These are phyloP conservation scores for Aspergillus felis DNA, from an alignment of 2,329 filamentous ascomycete species.

Conservation along the genomic window DNA sequence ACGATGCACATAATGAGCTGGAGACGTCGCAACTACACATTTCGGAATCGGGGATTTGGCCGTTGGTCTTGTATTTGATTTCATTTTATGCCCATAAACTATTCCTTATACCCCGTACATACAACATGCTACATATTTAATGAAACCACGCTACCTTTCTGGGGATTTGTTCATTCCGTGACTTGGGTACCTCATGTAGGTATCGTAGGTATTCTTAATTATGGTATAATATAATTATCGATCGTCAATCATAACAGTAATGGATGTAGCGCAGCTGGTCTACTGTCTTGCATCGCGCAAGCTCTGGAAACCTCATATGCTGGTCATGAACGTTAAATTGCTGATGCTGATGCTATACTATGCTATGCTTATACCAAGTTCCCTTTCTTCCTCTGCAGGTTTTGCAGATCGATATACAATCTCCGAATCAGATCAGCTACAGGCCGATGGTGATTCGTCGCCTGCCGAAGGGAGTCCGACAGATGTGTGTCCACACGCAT, in stretches of 20 bases:
- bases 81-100: neutral
- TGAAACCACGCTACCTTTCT: neutral
- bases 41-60: neutral
- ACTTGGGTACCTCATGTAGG: too few species aligned
- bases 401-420: conserved; percentile 22
- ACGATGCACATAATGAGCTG: neutral
- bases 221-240: neutral
- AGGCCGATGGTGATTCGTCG: conserved; percentile 24
- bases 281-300: too few species aligned
- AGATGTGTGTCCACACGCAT: neutral
- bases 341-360: neutral
- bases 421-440: conserved; percentile 23
- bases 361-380: neutral
- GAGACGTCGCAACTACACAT: neutral
- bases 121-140: neutral
- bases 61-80: neutral
- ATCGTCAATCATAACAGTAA: neutral
- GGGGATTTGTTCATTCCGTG: neutral
- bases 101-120: neutral
- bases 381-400: conserved; percentile 14
- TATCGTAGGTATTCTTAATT: neutral
- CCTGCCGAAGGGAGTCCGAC: conserved; percentile 19
- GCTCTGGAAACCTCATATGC: neutral
- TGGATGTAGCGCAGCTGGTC: neutral
- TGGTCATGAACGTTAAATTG: neutral